Percentiles rank a stretch among this genome's conserved stretches.
These are phyloP conservation scores for Blastomyces silverae DNA, from an alignment of 2,329 filamentous ascomycete species.

Conservation along the genomic window DNA sequence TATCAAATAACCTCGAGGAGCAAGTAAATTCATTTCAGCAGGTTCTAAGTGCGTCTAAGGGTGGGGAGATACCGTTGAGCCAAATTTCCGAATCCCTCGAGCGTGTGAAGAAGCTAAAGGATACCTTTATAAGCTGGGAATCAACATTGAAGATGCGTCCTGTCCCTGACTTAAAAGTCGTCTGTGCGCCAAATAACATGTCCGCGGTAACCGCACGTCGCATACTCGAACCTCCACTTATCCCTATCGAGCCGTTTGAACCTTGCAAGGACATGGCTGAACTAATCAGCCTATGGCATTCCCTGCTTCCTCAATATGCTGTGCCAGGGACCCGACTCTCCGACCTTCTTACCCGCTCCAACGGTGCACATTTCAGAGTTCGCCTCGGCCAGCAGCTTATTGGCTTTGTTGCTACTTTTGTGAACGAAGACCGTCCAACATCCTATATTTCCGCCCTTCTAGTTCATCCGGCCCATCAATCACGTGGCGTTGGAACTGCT, in stretches of 20 bases:
- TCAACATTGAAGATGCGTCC: conserved; percentile 21
- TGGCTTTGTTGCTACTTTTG: conserved; percentile 20
- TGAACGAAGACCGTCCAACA: conserved; percentile 18
- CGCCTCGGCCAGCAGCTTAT: conserved; percentile 6
- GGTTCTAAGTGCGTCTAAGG: conserved; percentile 35
- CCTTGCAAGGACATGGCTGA: conserved; percentile 11
- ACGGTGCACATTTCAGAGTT: conserved; percentile 18
- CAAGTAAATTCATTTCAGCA: conserved; percentile 39
- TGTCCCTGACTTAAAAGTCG: conserved; percentile 22
- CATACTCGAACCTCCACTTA: conserved; percentile 25
- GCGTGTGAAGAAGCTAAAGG: conserved; percentile 35
- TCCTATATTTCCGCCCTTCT: conserved; percentile 22
- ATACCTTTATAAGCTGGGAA: conserved; percentile 33
- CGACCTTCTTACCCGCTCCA: conserved; percentile 16
- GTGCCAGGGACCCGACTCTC: conserved; percentile 14
- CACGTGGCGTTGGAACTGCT: conserved; percentile 24
- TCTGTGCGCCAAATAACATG: conserved; percentile 33
- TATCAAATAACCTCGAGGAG: conserved; percentile 41
- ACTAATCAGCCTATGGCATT: conserved; percentile 18
- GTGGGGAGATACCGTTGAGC: conserved; percentile 30
- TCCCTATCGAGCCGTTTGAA: conserved; percentile 17
- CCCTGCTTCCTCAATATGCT: conserved; percentile 17
- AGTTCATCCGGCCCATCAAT: conserved; percentile 24
- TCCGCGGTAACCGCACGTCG: conserved; percentile 40
- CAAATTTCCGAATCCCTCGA: conserved; percentile 33